A percentile compares a stretch with the other conserved stretches of the same genome.
Evolutionary conservation across 75 land plant genomes (phyloP).

Genomic region (Cryptomeria japonica): DNA sequence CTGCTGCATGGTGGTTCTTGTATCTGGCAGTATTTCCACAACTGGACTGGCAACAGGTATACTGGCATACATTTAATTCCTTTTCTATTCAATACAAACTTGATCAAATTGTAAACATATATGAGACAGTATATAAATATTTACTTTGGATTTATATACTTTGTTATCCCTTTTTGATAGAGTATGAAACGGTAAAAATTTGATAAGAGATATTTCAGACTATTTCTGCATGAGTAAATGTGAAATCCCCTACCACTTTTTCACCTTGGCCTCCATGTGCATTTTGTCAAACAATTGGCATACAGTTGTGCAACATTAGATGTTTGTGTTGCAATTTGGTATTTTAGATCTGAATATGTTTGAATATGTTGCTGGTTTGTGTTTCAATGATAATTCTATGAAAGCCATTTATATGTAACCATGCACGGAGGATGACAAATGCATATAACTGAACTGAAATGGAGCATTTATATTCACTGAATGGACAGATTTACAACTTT

Average conservation of each 20-base stretch:
- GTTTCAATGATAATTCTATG: background rate
- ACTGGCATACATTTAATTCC: background rate
- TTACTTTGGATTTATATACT: background rate
- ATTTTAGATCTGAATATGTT: too few species aligned
- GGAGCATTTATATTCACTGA: too few species aligned
- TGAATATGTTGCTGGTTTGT: too few species aligned
- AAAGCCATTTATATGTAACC: too few species aligned
- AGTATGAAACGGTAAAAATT: background rate
- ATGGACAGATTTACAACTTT: too few species aligned
- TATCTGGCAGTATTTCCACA: constrained; percentile 91
- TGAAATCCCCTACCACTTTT: too few species aligned
- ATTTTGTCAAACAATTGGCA: too few species aligned
- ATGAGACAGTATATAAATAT: background rate
- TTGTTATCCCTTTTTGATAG: background rate
- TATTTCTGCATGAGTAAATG: background rate
- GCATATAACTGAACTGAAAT: too few species aligned
- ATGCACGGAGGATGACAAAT: too few species aligned
- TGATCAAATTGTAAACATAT: background rate
- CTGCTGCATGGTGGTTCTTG: background rate
- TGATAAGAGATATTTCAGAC: background rate
- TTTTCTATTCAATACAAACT: background rate
- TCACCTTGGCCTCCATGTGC: too few species aligned
- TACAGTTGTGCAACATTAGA: too few species aligned
- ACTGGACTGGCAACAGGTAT: constrained; percentile 98
- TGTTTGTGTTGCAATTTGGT: too few species aligned